These are phyloP conservation scores for Orbilia blumenaviensis DNA, from an alignment of 2,329 filamentous ascomycete species.

Conservation along the genomic window DNA sequence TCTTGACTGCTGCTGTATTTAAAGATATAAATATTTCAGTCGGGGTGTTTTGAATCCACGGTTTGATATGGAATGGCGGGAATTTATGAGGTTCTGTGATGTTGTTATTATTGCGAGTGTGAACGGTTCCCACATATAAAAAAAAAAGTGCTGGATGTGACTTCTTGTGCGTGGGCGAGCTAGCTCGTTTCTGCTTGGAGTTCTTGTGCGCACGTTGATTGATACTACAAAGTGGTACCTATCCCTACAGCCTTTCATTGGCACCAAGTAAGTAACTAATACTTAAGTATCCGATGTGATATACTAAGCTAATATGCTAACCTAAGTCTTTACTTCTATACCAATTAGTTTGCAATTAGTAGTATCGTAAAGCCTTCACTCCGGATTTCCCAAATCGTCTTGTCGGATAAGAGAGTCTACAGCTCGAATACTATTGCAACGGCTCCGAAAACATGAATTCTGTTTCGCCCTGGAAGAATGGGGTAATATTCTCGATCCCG, in stretches of 20 bases:
- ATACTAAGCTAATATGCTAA: too few species aligned
- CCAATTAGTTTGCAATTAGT: too few species aligned
- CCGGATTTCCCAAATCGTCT: too few species aligned
- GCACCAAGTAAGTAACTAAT: too few species aligned
- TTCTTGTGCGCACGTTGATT: conserved; percentile 32
- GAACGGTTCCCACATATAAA: conserved; percentile 42
- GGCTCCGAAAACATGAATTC: conserved; percentile 27
- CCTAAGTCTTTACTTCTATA: too few species aligned
- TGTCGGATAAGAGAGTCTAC: conserved; percentile 15
- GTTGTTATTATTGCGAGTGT: conserved; percentile 40
- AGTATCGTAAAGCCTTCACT: too few species aligned
- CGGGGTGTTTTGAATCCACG: too few species aligned
- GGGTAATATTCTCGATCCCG: conserved; percentile 53
- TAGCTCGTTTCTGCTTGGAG: conserved; percentile 23
- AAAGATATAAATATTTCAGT: neutral
- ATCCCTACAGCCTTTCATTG: conserved; percentile 6
- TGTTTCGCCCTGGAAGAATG: conserved; percentile 49
- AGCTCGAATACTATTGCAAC: conserved; percentile 10
- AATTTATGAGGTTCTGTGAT: conserved; percentile 12
- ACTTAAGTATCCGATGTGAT: neutral
- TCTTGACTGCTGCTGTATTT: neutral
- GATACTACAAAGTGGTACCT: neutral
- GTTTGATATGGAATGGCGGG: conserved; percentile 34
- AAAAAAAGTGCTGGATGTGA: conserved; percentile 16
- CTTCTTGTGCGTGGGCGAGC: conserved; percentile 39